A percentile compares a stretch with the other conserved stretches of the same genome.
Conservation (phyloP, 108 stramenopile genomes). For the Nitzschia inconspicua region DNA sequence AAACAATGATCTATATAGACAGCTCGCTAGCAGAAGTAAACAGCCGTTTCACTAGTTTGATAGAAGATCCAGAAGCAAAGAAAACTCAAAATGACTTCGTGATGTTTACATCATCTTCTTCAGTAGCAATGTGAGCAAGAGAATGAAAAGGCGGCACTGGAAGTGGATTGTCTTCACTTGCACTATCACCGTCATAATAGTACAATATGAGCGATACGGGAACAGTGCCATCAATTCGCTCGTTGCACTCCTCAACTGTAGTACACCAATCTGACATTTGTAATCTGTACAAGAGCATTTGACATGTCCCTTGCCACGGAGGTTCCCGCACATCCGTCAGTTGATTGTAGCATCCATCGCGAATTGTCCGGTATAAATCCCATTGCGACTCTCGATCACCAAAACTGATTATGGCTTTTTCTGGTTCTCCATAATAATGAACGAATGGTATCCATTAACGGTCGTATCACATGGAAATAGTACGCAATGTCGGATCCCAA, state of each 20-base stretch:
- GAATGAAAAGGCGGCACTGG: slow-evolving; percentile 1
- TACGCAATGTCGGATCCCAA: slow-evolving; percentile 32
- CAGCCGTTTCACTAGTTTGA: background rate
- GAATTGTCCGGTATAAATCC: slow-evolving; percentile 24
- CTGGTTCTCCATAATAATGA: background rate
- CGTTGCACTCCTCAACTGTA: background rate
- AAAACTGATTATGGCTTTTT: background rate
- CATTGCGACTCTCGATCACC: slow-evolving; percentile 23
- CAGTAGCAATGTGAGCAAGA: slow-evolving; percentile 14
- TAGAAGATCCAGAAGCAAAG: background rate
- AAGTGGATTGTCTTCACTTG: background rate
- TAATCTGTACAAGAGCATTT: slow-evolving; percentile 20
- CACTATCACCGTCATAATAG: background rate
- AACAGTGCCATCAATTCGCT: background rate
- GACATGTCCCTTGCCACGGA: slow-evolving; percentile 15
- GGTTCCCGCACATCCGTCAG: slow-evolving; percentile 16
- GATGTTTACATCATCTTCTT: slow-evolving; percentile 5
- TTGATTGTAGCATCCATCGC: slow-evolving; percentile 30
- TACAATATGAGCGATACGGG: slow-evolving; percentile 14
- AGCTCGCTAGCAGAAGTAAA: background rate
- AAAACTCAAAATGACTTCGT: slow-evolving; percentile 22
- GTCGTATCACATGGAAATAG: slow-evolving; percentile 19
- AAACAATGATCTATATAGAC: background rate
- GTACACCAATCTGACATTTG: slow-evolving; percentile 6
- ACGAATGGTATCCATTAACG: slow-evolving; percentile 22